These are phyloP conservation scores for Debaryomyces coudertii DNA, from an alignment of 1,139 yeast species.

Conservation along the genomic window DNA sequence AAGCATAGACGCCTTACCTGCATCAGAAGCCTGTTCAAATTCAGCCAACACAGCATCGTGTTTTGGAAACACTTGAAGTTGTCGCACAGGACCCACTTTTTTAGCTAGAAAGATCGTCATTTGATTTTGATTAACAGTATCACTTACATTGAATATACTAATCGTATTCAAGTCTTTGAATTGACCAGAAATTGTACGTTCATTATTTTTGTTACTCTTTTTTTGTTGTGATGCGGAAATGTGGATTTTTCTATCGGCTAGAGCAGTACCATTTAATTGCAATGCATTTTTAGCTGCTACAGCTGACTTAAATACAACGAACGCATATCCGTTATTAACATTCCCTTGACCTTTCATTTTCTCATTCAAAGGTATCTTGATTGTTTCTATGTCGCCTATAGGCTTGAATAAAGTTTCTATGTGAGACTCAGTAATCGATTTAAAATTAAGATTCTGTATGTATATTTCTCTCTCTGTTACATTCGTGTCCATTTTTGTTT, in stretches of 20 bases:
- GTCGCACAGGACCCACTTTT: conserved; percentile 39
- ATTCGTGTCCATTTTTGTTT: conserved; percentile 40
- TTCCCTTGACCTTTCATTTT: conserved; percentile 31
- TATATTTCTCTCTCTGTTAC: conserved; percentile 59
- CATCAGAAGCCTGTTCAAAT: conserved; percentile 46
- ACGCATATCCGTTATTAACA: conserved; percentile 58
- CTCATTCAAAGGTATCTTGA: conserved; percentile 51
- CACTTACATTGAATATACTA: conserved; percentile 49
- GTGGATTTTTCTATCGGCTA: conserved; percentile 47
- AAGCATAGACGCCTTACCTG: conserved; percentile 60
- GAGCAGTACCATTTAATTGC: conserved; percentile 32
- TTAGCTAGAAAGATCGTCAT: conserved; percentile 35
- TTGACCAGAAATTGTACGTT: conserved; percentile 13
- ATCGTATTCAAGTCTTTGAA: conserved; percentile 38
- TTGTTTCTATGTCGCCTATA: conserved; percentile 47
- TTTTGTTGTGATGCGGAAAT: conserved; percentile 34
- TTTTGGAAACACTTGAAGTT: conserved; percentile 52
- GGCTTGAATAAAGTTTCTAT: conserved; percentile 29
- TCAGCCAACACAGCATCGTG: conserved; percentile 57
- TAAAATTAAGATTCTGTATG: conserved; percentile 54
- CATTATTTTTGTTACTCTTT: conserved; percentile 14
- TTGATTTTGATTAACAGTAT: conserved; percentile 48
- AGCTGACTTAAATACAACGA: conserved; percentile 46
- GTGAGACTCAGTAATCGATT: conserved; percentile 25
- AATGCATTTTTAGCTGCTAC: conserved; percentile 48